Evolutionary conservation across 164 flowering plant genomes (phyloP), one percentile per base, ranked within the genome.

Genomic region (Stephania cephalantha): DNA sequence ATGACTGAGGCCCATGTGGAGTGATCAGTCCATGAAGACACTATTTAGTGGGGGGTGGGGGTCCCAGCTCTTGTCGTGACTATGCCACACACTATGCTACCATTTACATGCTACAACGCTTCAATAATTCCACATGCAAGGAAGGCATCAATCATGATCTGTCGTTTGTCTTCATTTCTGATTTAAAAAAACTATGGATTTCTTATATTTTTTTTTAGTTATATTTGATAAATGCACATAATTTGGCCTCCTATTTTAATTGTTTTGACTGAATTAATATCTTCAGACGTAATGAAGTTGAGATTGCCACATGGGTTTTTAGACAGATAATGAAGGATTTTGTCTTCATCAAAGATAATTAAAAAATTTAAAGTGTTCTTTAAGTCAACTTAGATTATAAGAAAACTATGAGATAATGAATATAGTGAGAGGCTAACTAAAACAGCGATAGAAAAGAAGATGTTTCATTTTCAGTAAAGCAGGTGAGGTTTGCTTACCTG

Each of bases 91-190:
- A 55, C 12, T 73, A 79, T 44, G 76, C 73, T 69, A 63, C 68
- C 52, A n/a, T 72, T 67, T 31, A 46, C 72, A n/a, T 52, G 46
- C 9, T 65, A 42, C 64, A 20, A 61, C 42, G 15, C 68, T 71
- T 48, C 71, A 30, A 76, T 73, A 30, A 63, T 73, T 64, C 73
- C 79, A 79, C 78, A 76, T 76, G 73, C 70, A 73, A 73, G 69
- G 44, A 65, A 44, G 67, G 9, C 17, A 46, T 53, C 77, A 76
- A 80, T 80, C 77, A 77, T 77, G 18, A 17, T 44, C 9, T 44
- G 22, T 45, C 22, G 48, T 68, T 75, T 75, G 81, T 63, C 74
- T 79, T 76, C 71, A 35, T 72, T 65, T 69, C 61, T 71, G 25
- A 13, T 31, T 46, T 22, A 45, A 9, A 11, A 46, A 29, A 46